Conservation (phyloP, 345 rosid species). For the Passiflora organensis region DNA sequence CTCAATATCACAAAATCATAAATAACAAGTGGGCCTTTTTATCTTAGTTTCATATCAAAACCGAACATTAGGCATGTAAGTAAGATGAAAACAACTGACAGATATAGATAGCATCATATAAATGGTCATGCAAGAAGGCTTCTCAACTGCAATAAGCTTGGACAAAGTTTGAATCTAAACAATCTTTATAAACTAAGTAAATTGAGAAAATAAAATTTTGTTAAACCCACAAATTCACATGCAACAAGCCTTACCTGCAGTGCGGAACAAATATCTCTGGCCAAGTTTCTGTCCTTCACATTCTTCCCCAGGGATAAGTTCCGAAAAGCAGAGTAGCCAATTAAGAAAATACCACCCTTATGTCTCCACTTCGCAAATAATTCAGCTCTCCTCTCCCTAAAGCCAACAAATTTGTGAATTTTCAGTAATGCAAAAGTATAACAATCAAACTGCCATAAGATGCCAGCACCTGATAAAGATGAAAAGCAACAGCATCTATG, state of each 20-base stretch:
- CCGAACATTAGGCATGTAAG: too few species aligned
- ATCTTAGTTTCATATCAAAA: too few species aligned
- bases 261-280: constrained; percentile 65
- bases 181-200: not conserved
- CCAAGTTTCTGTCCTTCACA: constrained; percentile 63
- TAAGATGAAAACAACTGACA: not conserved
- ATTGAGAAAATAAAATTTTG: not conserved
- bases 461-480: too few species aligned
- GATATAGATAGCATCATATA: not conserved
- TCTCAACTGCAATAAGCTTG: not conserved
- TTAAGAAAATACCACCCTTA: constrained; percentile 89
- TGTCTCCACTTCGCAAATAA: constrained; percentile 80
- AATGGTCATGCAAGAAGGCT: not conserved
- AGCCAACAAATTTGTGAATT: constrained; percentile 2
- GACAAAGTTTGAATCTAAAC: not conserved
- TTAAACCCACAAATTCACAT: not conserved
- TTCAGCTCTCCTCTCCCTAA: constrained; percentile 80
- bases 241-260: constrained; percentile 58
- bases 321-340: constrained; percentile 86
- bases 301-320: constrained; percentile 86
- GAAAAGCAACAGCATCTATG: too few species aligned
- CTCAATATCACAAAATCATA: too few species aligned
- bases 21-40: too few species aligned
- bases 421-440: not conserved
- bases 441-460: too few species aligned